Evolutionary conservation across 257 asterid genomes (phyloP), one percentile per base, ranked within the genome.

Genomic region (Solanum etuberosum): DNA sequence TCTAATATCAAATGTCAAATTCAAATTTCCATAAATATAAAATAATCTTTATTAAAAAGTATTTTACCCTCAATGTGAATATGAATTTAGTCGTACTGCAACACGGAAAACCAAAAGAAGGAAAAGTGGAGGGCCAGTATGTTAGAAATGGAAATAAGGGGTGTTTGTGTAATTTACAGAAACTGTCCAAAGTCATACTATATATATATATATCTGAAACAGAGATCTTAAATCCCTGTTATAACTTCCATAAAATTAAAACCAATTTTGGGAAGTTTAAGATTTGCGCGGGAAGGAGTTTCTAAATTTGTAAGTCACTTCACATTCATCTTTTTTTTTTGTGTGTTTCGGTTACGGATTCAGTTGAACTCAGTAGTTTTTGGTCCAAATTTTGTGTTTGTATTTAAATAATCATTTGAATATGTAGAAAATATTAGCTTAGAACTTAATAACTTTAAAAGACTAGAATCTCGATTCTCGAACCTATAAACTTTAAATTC

Each of bases 251-350:
- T 23, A 23, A n/a, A 9, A 23, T 23, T 5, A 27, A 10, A 8
- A 80, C 85, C 29, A 80, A 20, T 29, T 80, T 5, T 70, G 7
- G 10, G 68, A 20, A 78, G 68, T 46, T 80, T 9, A 80, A 48
- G 61, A 48, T 73, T 80, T 29, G 67, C 65, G 85, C 85, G 85
- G 85, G 85, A 80, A 80, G 6, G 29, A 80, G 27, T 16, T 78
- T 78, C 18, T 80, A 46, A 80, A 15, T 80, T 78, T 80, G 85
- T 80, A 80, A 80, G 85, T 70, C n/a, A 32, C 77, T 70, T 70
- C 40, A 3, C 6, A 9, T 72, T 72, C n/a, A 46, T 46, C 20
- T 7, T 11, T 6, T 14, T 14, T 25, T 5, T 27, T 5, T 29
- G 2, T 67, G 38, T 20, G 4, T 68, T 68, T 27, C 0, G 3